Percentiles rank a stretch among this genome's conserved stretches.
Evolutionary conservation across 2,329 filamentous ascomycete species (phyloP).

Genomic region (Geosmithia flava): DNA sequence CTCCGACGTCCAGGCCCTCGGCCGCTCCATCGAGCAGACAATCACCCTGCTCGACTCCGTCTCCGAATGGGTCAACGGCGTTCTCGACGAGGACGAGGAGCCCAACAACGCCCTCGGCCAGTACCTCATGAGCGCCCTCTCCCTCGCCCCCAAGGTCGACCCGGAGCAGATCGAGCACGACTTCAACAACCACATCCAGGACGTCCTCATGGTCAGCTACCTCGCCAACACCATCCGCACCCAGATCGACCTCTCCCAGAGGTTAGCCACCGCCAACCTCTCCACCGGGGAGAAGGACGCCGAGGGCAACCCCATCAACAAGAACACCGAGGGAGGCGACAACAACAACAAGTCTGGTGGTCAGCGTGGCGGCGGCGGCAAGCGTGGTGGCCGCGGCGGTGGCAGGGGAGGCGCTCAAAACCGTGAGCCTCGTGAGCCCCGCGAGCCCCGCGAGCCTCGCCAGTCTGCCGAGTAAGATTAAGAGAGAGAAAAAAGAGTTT

Average conservation of each 20-base stretch:
- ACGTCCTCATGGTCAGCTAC: constrained; percentile 96
- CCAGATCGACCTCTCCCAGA: constrained; percentile 95
- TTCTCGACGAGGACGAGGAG: constrained; percentile 84
- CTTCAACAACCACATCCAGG: constrained; percentile 99
- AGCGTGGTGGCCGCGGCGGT: constrained; percentile 38
- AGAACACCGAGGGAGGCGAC: constrained; percentile 29
- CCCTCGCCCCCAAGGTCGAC: constrained; percentile 89
- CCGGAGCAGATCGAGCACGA: constrained; percentile 82
- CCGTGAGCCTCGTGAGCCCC: constrained; percentile 33
- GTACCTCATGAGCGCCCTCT: constrained; percentile 87
- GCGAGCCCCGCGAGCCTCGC: constrained; percentile 21
- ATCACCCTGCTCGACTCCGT: constrained; percentile 84
- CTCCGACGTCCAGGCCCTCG: constrained; percentile 81
- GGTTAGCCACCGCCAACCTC: constrained; percentile 70
- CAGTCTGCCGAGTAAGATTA: constrained; percentile 18
- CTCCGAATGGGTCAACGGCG: constrained; percentile 81
- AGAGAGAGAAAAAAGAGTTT: constrained; percentile 1
- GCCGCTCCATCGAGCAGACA: constrained; percentile 77
- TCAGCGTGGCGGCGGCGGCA: constrained; percentile 30
- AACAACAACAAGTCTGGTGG: constrained; percentile 11
- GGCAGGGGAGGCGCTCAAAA: constrained; percentile 38
- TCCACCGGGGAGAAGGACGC: constrained; percentile 34
- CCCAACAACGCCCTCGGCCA: constrained; percentile 88
- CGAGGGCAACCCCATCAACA: constrained; percentile 15
- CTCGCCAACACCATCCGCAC: constrained; percentile 97